A percentile compares a stretch with the other conserved stretches of the same genome.
phyloP scores from a whole-genome alignment of 73 alveolate species.

The Symbiodinium natans region DNA sequence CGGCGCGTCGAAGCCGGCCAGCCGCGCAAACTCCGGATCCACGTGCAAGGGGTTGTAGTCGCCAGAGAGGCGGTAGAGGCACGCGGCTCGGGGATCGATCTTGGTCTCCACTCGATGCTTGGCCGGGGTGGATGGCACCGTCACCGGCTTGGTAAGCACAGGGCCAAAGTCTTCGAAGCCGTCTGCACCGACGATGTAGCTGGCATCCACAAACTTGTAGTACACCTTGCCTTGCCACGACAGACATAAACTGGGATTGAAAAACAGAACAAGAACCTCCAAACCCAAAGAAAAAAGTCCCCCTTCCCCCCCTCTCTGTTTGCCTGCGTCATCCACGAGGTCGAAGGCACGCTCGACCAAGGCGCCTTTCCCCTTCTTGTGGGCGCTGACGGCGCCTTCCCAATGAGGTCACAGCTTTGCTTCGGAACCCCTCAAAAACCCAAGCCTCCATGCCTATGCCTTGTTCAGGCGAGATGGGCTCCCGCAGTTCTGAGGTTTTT shows the following conservation, averaged over 20 bases:
- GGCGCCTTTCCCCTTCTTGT: constrained; percentile 83
- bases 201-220: constrained; percentile 55
- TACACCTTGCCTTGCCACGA: constrained; percentile 20
- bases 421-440: too few species aligned
- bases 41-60: constrained; percentile 82
- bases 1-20: constrained; percentile 77
- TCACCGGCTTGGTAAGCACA: constrained; percentile 21
- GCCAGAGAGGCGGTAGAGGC: constrained; percentile 72
- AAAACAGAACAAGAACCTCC: neutral
- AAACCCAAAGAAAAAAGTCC: neutral
- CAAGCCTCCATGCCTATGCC: too few species aligned
- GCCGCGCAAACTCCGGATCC: constrained; percentile 66
- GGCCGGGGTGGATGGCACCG: constrained; percentile 35
- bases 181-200: constrained; percentile 60
- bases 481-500: too few species aligned
- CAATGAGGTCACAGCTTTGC: too few species aligned
- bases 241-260: too few species aligned
- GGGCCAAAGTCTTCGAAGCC: constrained; percentile 54
- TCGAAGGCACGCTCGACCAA: constrained; percentile 31
- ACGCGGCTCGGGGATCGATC: constrained; percentile 58
- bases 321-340: neutral
- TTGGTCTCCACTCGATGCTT: constrained; percentile 31
- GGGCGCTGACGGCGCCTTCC: constrained; percentile 28
- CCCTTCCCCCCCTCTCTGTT: neutral
- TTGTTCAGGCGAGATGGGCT: too few species aligned